These are phyloP conservation scores for Castanospermum australe DNA, from an alignment of 306 rosid genomes.

Conservation along the genomic window DNA sequence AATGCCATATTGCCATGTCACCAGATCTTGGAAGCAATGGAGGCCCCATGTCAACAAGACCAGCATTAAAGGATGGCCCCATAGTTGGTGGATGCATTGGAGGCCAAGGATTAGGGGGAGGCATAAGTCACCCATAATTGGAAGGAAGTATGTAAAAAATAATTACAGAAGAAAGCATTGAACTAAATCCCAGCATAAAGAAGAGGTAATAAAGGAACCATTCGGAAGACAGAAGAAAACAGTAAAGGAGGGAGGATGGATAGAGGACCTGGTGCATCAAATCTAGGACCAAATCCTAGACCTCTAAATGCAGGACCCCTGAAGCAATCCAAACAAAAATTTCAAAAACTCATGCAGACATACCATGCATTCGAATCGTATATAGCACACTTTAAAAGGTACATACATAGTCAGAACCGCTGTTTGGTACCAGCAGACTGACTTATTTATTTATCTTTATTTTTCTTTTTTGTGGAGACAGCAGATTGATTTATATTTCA, in stretches of 20 bases:
- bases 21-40: conserved; percentile 69
- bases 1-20: conserved; percentile 50
- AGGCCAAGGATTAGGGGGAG: conserved; percentile 68
- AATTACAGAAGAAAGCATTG: conserved; percentile 15
- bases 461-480: too few relatives aligned
- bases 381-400: too few relatives aligned
- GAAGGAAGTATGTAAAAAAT: conserved; percentile 51
- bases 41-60: conserved; percentile 55
- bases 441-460: too few relatives aligned
- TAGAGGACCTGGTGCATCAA: conserved; percentile 70
- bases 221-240: conserved; percentile 14
- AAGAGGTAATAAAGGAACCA: conserved; percentile 5
- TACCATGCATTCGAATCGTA: neutral
- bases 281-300: conserved; percentile 77
- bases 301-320: conserved; percentile 72
- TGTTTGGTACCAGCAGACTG: too few relatives aligned
- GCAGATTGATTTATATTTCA: too few relatives aligned
- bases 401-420: too few relatives aligned
- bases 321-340: conserved; percentile 33
- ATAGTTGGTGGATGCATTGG: conserved; percentile 70
- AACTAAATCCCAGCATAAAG: conserved; percentile 2
- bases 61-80: conserved; percentile 55
- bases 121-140: conserved; percentile 55
- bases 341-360: neutral
- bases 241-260: neutral